These are phyloP conservation scores for Rhodotorula sp. DNA, from an alignment of 1,284 basidiomycete species.

Conservation along the genomic window DNA sequence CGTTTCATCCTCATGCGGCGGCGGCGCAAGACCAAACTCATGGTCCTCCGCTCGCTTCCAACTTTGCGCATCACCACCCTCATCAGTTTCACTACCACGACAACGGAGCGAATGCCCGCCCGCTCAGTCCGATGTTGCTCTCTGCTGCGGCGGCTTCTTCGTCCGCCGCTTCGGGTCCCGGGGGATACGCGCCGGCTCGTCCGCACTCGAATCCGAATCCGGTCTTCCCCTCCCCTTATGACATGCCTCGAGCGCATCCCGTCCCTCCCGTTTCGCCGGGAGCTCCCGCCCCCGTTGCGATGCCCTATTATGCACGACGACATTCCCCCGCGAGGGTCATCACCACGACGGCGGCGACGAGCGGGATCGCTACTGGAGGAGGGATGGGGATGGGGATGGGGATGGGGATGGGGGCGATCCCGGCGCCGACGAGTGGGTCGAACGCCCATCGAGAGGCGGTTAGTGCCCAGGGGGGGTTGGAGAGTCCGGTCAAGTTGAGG, in stretches of 20 bases:
- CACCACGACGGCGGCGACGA: background rate
- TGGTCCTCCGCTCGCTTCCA: background rate
- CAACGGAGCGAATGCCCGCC: background rate
- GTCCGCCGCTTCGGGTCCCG: background rate
- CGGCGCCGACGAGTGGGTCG: background rate
- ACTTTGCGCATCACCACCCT: background rate
- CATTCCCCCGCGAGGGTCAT: background rate
- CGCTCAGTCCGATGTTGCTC: background rate
- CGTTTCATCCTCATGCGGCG: slow-evolving; percentile 2
- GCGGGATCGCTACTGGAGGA: too few species aligned
- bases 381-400: slow-evolving; percentile 3
- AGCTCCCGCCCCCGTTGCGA: slow-evolving; percentile 24
- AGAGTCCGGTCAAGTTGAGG: slow-evolving; percentile 19
- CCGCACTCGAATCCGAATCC: background rate
- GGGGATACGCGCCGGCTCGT: background rate
- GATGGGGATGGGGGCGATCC: slow-evolving; percentile 1
- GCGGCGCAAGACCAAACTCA: slow-evolving; percentile 3
- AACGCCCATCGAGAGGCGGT: background rate
- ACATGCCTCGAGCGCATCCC: background rate
- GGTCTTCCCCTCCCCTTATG: background rate
- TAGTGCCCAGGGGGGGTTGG: background rate
- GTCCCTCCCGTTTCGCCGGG: slow-evolving; percentile 20
- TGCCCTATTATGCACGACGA: slow-evolving; percentile 19
- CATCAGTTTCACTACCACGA: background rate
- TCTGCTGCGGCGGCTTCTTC: background rate